phyloP scores from a whole-genome alignment of 2,329 filamentous ascomycete genomes.

The Metarhizium brunneum region DNA sequence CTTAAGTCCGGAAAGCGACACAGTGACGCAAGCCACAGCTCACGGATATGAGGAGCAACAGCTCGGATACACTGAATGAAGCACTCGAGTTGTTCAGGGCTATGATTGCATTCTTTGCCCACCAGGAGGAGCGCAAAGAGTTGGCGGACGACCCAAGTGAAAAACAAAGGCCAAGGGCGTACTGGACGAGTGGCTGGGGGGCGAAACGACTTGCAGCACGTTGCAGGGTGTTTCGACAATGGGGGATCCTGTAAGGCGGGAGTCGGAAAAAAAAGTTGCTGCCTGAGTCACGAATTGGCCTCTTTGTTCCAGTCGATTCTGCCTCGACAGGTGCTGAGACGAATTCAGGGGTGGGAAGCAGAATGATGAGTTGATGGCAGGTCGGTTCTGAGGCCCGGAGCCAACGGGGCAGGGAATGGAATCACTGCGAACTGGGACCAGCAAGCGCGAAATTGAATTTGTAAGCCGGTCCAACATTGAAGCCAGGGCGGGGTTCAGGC shows the following conservation, averaged over 20 bases:
- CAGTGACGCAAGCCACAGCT: background rate
- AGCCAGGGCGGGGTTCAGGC: background rate
- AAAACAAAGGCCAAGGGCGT: background rate
- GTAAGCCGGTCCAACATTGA: background rate
- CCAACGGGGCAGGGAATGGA: background rate
- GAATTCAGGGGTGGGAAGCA: background rate
- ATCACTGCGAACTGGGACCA: background rate
- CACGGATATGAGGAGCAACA: background rate
- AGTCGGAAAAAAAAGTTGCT: conserved; percentile 15
- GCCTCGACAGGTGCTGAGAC: background rate
- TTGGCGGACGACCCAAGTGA: too few species aligned
- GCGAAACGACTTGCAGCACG: background rate
- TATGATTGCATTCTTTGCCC: too few species aligned
- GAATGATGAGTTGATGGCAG: background rate
- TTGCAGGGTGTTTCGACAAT: conserved; percentile 1
- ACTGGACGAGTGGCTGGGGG: conserved; percentile 3
- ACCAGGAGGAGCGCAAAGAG: too few species aligned
- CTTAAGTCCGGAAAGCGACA: conserved; percentile 1
- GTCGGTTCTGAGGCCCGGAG: background rate
- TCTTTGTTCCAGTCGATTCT: conserved; percentile 13
- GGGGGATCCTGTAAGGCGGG: conserved; percentile 1
- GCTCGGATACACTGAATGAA: background rate
- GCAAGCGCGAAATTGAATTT: background rate
- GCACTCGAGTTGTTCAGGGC: too few species aligned
- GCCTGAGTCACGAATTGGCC: conserved; percentile 24